phyloP scores from a whole-genome alignment of 192 early-diverging fungal species.

The Funneliformis mosseae region DNA sequence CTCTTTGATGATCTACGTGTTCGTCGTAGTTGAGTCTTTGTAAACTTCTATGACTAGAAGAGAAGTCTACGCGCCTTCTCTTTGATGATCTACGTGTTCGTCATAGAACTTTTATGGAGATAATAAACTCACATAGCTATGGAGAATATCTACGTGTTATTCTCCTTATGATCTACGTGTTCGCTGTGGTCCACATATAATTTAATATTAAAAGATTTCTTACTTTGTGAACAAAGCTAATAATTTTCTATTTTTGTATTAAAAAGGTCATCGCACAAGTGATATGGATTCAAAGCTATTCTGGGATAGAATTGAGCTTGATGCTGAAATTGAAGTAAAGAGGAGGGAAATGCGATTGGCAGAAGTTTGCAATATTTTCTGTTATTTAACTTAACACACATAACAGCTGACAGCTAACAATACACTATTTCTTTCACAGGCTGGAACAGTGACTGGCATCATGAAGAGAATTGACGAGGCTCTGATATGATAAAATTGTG shows the following conservation, averaged over 20 bases:
- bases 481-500: slow-evolving; percentile 13
- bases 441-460: neutral
- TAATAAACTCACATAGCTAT: neutral
- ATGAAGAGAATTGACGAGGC: slow-evolving; percentile 1
- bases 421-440: neutral
- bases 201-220: neutral
- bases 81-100: slow-evolving; percentile 11
- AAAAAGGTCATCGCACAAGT: neutral
- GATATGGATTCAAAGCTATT: neutral
- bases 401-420: neutral
- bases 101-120: neutral
- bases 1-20: slow-evolving; percentile 17
- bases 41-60: slow-evolving; percentile 8
- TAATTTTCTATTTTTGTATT: neutral
- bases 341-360: neutral
- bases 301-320: neutral
- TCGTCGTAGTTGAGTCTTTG: slow-evolving; percentile 2
- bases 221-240: neutral
- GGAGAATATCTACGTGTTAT: slow-evolving; percentile 3
- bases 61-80: neutral
- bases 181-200: slow-evolving; percentile 6
- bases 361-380: slow-evolving; percentile 4
- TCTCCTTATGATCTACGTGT: neutral
- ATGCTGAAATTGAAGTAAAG: slow-evolving; percentile 1
- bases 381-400: slow-evolving; percentile 12